Base-by-base conservation (phyloP, 441 rosid species). In the Breynia disticha region DNA sequence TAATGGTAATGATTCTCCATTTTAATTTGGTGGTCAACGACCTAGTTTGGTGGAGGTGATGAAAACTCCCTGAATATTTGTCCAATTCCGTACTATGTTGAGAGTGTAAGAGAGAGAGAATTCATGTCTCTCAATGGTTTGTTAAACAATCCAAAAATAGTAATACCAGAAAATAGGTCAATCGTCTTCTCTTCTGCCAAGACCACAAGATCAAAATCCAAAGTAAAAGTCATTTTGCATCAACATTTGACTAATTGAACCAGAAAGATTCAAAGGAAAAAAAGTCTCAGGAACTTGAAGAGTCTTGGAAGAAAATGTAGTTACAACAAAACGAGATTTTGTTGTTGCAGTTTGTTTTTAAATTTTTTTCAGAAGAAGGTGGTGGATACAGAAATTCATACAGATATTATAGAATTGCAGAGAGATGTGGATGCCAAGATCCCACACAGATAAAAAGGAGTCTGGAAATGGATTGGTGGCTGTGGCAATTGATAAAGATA, bases 401-500 rank as follows among this genome's bases (percentile, higher is more conserved):
- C 5, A 13, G 2, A 39, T 9, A 39, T 9, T 28, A 49, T 43
- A 56, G 50, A 48, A 21, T 50, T 45, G 21, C 7, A 16, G 20
- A 52, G 22, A 64, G 59, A 84, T 78, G 87, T 78, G 82, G 81
- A 66, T 76, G 19, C 64, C 74, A 28, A 83, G 72, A 63, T 54
- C 56, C 15, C 52, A 11, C 11, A 54, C 65, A 42, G 79, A 73
- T 61, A 77, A 65, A 63, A 70, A 49, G 43, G 59, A 47, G 48
- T 46, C 50, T 46, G 75, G 76, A 13, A 64, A 53, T 12, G 90
- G 91, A 1, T 53, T 79, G 64, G 84, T 86, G 45, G 95, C 97
- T 10, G 97, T 88, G 51, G 97, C 95, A 7, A 84, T 91, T 5
- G 95, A 88, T 42, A 79, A 77, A 50, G 91, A 88, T 21, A 84